Base-by-base conservation (phyloP, 768 basidiomycete genomes). In the Heimioporus sp. region DNA sequence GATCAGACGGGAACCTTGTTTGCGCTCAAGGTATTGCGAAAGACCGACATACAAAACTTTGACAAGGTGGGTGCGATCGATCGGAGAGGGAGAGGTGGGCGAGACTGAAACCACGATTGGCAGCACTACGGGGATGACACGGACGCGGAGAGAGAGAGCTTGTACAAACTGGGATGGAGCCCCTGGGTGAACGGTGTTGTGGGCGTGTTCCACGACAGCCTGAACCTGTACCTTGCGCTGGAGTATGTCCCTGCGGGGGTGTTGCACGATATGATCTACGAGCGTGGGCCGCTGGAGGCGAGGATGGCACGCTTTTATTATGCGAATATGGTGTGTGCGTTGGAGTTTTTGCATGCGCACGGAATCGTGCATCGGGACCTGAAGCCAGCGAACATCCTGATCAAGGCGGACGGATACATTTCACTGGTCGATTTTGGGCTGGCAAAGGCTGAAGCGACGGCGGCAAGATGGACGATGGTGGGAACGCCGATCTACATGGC, bases 381-480 rank as follows among this genome's bases (percentile, higher is more conserved):
- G 17, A 83, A 84, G 58, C 81, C 82, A 2, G 76, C 75, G 17
- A 84, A 83, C 45, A 73, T 85, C 43, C 72, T 85, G 46, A 48
- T 85, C 51, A 80, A 78, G 39, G 57, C 71, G 2, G 80, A 81
- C 59, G 83, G 82, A 21, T 85, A 85, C 57, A 68, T 83, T 24
- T 62, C 68, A 50, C 53, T 85, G 1, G 73, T 73, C 10, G 82
- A 85, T 58, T 80, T 86, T 55, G 81, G 81, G 4, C 52, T 66
- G 20, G 69, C 77, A 1, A 55, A 63, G 32, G 36, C 40, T 3
- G 57, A 67, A 16, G 51, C 49, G 4, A 32, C 53, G 6, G 53
- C 66, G 0, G 44, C 62, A 40, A 34, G 45, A 49, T 55, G 54
- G 65, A 9, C 63, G 53, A 34, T 81, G 76, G 63, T 75, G 2